Percentiles rank a stretch among this genome's conserved stretches.
Conservation (phyloP, 2,329 filamentous ascomycete genomes). For the Penicillium sp. region DNA sequence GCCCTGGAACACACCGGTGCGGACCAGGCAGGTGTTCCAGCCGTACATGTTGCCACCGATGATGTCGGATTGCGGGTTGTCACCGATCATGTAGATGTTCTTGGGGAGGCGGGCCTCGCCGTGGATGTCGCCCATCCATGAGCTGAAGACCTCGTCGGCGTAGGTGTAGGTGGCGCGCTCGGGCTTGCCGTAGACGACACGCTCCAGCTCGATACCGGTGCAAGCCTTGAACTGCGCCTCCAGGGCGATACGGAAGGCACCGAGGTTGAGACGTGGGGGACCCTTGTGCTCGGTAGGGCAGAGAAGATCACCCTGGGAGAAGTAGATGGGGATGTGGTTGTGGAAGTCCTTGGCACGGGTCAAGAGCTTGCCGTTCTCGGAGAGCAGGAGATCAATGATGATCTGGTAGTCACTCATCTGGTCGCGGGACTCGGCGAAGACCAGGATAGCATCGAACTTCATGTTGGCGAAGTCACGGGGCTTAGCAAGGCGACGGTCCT, state of each 20-base stretch:
- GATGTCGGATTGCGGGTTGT: constrained; percentile 69
- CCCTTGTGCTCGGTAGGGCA: constrained; percentile 61
- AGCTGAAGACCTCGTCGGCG: constrained; percentile 64
- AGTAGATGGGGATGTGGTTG: constrained; percentile 67
- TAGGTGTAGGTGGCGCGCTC: constrained; percentile 70
- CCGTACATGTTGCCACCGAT: constrained; percentile 73
- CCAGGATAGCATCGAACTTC: constrained; percentile 68
- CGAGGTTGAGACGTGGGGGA: constrained; percentile 63
- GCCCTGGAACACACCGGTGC: constrained; percentile 72
- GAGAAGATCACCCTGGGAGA: constrained; percentile 59
- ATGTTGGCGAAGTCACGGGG: constrained; percentile 65
- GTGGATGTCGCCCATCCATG: constrained; percentile 71
- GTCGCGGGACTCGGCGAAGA: constrained; percentile 68
- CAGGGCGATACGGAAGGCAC: constrained; percentile 65
- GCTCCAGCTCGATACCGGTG: constrained; percentile 64
- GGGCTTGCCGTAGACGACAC: constrained; percentile 70
- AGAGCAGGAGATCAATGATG: constrained; percentile 65
- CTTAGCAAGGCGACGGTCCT: constrained; percentile 60
- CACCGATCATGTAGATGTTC: constrained; percentile 71
- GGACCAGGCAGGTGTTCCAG: constrained; percentile 73
- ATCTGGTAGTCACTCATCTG: constrained; percentile 70
- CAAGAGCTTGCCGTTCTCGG: constrained; percentile 59
- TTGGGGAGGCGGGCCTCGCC: constrained; percentile 62
- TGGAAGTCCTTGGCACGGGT: constrained; percentile 46
- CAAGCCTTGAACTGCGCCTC: constrained; percentile 62